Conservation (phyloP, 108 stramenopile species). For the Cyclotella sp. region DNA sequence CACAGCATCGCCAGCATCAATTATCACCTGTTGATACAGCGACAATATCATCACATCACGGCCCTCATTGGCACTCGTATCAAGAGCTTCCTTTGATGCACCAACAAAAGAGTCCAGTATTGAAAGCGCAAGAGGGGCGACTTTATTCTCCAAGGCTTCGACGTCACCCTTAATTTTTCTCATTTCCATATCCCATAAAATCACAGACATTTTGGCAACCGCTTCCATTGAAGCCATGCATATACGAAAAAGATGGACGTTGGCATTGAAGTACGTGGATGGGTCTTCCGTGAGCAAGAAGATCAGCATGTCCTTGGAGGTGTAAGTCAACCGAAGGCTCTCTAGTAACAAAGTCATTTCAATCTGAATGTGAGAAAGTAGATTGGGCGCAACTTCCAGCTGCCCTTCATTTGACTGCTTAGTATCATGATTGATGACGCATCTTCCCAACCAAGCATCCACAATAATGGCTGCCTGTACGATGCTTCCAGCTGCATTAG, state of each 20-base stretch:
- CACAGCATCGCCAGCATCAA: constrained; percentile 36
- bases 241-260: constrained; percentile 30
- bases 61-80: constrained; percentile 4
- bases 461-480: constrained; percentile 30
- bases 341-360: constrained; percentile 36
- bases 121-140: constrained; percentile 29
- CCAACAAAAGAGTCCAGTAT: constrained; percentile 28
- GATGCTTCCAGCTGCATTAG: background rate
- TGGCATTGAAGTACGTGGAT: constrained; percentile 11
- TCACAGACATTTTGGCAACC: constrained; percentile 46
- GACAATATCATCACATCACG: constrained; percentile 10
- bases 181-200: constrained; percentile 23
- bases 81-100: constrained; percentile 34
- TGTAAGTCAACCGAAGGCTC: background rate
- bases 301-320: background rate
- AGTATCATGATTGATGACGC: constrained; percentile 52
- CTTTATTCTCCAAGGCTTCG: constrained; percentile 20
- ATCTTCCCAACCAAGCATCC: constrained; percentile 51
- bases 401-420: constrained; percentile 48
- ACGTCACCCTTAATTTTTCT: constrained; percentile 11
- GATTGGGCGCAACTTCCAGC: constrained; percentile 24
- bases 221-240: constrained; percentile 42
- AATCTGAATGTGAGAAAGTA: constrained; percentile 34
- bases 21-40: constrained; percentile 19
- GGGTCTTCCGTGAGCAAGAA: background rate